Base-by-base conservation (phyloP, 2,329 filamentous ascomycete species). In the Trematosphaeria pertusa region DNA sequence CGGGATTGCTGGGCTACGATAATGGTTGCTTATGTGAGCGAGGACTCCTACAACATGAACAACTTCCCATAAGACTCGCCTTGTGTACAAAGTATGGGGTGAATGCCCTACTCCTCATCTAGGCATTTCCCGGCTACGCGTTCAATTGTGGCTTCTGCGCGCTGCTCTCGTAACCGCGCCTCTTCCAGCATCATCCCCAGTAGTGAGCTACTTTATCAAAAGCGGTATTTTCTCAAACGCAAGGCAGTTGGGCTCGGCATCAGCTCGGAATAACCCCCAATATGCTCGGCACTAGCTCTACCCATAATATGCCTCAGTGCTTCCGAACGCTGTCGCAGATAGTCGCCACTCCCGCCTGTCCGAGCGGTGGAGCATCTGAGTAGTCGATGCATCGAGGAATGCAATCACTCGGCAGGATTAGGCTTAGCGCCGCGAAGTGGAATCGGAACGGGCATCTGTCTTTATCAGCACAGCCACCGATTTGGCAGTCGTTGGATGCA, bases 361-460 rank as follows among this genome's bases (percentile, higher is more conserved):
- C 64, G 64, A 61, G 42, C 34, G 35, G 38, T 50, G 43, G 34
- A 38, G 50, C 47, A n/a, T n/a, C n/a, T n/a, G n/a, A n/a, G n/a
- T n/a, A n/a, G n/a, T 2, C 37, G 37, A 15, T 35, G 39, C 24
- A 48, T 35, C 28, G 46, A 38, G 11, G 38, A 48, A 41, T 43
- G 34, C 33, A 26, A 55, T 55, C 46, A 50, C 39, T 19, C 35
- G 37, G 48, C 54, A 60, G 56, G 59, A 56, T 35, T 52, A 28
- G 46, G 42, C 46, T 45, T 52, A 52, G 54, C 19, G 36, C 22
- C 47, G 62, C 64, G 64, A 62, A 50, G 57, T 61, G 52, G 53
- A 60, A 64, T 56, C 62, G 64, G 64, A 64, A 61, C 55, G 45
- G 24, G 35, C 14, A 6, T 24, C 6, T 10, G 21, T 7, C 36